Evolutionary conservation across 106 monocot species (phyloP).

Genomic region (Ottelia alismoides): DNA sequence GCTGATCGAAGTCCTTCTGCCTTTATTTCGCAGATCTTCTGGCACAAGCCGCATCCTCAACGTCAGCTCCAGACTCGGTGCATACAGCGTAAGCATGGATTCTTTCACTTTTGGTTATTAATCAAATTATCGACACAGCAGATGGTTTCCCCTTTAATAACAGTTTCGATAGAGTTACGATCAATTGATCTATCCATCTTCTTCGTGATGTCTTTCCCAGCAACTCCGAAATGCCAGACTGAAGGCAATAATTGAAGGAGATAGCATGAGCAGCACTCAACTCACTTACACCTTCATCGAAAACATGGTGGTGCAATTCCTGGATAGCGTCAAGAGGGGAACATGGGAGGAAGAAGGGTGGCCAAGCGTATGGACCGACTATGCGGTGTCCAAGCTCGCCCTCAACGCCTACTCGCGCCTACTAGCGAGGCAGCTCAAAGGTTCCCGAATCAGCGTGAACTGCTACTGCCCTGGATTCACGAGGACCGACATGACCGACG

Average conservation of each 20-base stretch:
- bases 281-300: too few relatives aligned
- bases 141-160: too few relatives aligned
- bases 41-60: conserved; percentile 48
- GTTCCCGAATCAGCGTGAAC: conserved; percentile 34
- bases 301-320: conserved; percentile 30
- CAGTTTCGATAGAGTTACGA: too few relatives aligned
- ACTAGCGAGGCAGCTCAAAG: conserved; percentile 21
- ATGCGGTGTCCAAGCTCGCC: conserved; percentile 72
- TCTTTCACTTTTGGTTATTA: too few relatives aligned
- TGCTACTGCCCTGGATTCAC: conserved; percentile 89
- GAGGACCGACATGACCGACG: conserved; percentile 48
- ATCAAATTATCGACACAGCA: too few relatives aligned
- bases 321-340: conserved; percentile 31
- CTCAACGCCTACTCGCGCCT: conserved; percentile 47
- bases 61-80: conserved; percentile 62
- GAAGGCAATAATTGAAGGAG: too few relatives aligned
- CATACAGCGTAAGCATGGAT: conserved; percentile 45
- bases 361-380: conserved; percentile 80
- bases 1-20: conserved; percentile 48
- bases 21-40: conserved; percentile 40
- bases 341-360: conserved; percentile 53
- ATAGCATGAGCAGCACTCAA: too few relatives aligned
- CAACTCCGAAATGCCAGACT: too few relatives aligned
- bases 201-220: too few relatives aligned
- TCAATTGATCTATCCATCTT: too few relatives aligned